Conservation (phyloP, 345 rosid genomes). For the Boechera retrofracta region DNA sequence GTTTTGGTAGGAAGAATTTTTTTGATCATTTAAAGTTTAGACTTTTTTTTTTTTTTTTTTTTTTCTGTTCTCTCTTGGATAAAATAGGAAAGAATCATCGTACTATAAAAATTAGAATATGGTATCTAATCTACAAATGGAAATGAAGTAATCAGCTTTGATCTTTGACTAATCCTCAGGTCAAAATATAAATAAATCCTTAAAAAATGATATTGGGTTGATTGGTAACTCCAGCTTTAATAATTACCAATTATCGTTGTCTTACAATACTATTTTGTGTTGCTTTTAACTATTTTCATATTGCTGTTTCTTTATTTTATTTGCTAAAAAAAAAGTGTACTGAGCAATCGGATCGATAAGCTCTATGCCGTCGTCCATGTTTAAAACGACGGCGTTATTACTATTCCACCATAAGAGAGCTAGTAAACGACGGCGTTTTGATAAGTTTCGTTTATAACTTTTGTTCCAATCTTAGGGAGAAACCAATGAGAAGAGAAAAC, state of each 20-base stretch:
- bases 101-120: not conserved
- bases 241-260: too few relatives aligned
- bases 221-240: too few relatives aligned
- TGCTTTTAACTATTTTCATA: too few relatives aligned
- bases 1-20: not conserved
- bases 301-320: too few relatives aligned
- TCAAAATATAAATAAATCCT: not conserved
- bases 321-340: too few relatives aligned
- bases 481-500: constrained; percentile 26
- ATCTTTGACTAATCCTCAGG: constrained; percentile 1
- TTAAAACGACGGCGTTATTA: too few relatives aligned
- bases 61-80: not conserved
- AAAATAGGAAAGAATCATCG: constrained; percentile 1
- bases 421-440: not conserved
- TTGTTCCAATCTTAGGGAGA: constrained; percentile 8
- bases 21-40: not conserved
- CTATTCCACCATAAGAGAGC: too few relatives aligned
- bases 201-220: not conserved
- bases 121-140: constrained; percentile 20
- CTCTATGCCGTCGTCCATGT: too few relatives aligned
- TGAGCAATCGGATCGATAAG: too few relatives aligned
- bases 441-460: too few relatives aligned
- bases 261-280: too few relatives aligned
- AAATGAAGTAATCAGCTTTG: constrained; percentile 21
- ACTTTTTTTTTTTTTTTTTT: not conserved